These are phyloP conservation scores for Plenodomus tracheiphilus DNA, from an alignment of 2,329 filamentous ascomycete genomes.

Conservation along the genomic window DNA sequence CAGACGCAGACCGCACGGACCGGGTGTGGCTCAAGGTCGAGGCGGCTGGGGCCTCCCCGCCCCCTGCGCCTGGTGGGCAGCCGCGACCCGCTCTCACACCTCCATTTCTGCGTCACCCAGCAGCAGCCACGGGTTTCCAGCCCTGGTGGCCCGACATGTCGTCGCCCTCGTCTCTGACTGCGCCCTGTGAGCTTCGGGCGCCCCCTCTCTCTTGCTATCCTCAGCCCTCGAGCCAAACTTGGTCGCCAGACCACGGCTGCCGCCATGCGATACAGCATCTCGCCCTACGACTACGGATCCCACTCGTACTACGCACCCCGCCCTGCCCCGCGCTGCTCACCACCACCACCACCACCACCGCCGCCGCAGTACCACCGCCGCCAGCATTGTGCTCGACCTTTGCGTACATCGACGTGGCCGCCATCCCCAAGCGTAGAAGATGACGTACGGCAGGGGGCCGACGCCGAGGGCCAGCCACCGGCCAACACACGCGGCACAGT, in stretches of 20 bases:
- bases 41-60: too few relatives aligned
- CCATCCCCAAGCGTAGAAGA: constrained; percentile 72
- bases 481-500: constrained; percentile 66
- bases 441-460: constrained; percentile 53
- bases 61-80: background rate
- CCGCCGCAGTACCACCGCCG: constrained; percentile 17
- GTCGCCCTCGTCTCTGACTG: background rate
- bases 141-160: background rate
- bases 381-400: background rate
- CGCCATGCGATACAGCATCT: constrained; percentile 29
- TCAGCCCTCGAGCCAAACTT: background rate
- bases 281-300: constrained; percentile 27
- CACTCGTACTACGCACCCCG: constrained; percentile 42
- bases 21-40: too few relatives aligned
- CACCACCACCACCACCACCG: constrained; percentile 2
- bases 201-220: background rate
- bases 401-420: constrained; percentile 49
- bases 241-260: constrained; percentile 9
- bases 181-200: too few relatives aligned
- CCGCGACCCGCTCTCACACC: background rate
- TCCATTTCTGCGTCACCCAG: background rate
- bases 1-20: too few relatives aligned
- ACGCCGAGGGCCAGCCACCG: constrained; percentile 54
- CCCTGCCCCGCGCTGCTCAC: constrained; percentile 25
- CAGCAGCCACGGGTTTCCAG: background rate